phyloP scores from a whole-genome alignment of 129 eudicot genomes.

The Flaveria bidentis region DNA sequence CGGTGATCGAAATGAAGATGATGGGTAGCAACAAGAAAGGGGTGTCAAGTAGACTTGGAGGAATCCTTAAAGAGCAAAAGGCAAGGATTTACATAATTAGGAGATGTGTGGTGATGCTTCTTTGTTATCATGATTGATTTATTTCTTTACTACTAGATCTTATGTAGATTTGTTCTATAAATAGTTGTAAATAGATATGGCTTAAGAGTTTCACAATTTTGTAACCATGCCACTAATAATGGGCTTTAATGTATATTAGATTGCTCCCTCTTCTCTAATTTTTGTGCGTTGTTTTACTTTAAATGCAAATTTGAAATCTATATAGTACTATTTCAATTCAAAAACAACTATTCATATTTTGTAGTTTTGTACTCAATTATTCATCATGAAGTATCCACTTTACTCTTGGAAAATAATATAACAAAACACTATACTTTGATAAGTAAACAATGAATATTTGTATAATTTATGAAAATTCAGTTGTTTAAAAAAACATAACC shows the following conservation, averaged over 20 bases:
- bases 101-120: conserved; percentile 96
- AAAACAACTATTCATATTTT: background rate
- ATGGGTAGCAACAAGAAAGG: conserved; percentile 63
- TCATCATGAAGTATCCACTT: background rate
- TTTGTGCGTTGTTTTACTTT: background rate
- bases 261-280: background rate
- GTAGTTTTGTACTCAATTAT: background rate
- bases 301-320: background rate
- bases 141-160: conserved; percentile 21
- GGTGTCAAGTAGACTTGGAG: conserved; percentile 76
- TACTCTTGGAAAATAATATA: background rate
- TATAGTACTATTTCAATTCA: background rate
- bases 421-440: background rate
- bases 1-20: conserved; percentile 30
- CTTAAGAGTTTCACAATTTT: conserved; percentile 36
- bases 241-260: background rate
- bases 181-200: conserved; percentile 39
- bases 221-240: conserved; percentile 13
- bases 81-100: conserved; percentile 89
- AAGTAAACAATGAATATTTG: background rate
- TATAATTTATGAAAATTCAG: background rate
- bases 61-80: conserved; percentile 82
- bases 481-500: background rate
- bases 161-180: conserved; percentile 26
- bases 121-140: conserved; percentile 85